Base-by-base conservation (phyloP, 305 asterid species). In the Striga hermonthica region DNA sequence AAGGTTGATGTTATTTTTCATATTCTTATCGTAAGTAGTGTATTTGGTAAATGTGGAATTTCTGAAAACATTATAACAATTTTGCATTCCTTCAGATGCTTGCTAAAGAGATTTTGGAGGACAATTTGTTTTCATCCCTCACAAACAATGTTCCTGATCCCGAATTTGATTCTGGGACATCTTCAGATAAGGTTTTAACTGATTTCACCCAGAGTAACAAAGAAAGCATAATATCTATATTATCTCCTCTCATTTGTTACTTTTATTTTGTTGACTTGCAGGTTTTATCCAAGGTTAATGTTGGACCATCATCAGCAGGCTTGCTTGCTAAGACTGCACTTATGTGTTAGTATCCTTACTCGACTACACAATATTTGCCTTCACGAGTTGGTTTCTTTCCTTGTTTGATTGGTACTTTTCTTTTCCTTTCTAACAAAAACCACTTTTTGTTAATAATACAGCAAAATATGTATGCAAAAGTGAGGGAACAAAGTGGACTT, bases 301-400 rank as follows among this genome's bases (percentile, higher is more conserved):
- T 94, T 58, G 95, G 98, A 67, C 96, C 98, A 45, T 81, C 96
- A 75, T 94, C 99, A 52, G 75, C 75, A 76, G 98, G 95, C 80
- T 83, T 87, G 81, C 82, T 91, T 48, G 91, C 91, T 62, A 94
- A 84, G 81, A 74, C 98, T 60, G 83, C 90, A 80, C 84, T 94
- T 76, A 84, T 86, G 95, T 94, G 99, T 94, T 67, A 75, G 92
- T 77, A 69, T 67, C 61, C 36, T 57, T 53, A 38, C 57, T 67
- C 54, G 36, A 55, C 58, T 50, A 68, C 67, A 9, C 61, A 34
- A 60, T 38, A 22, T 62, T 65, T 52, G 6, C 67, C 68, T 53
- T 34, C 6, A 14, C 4, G 9, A 16, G 4, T 52, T 65, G 31
- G 31, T 22, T 41, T 57, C 72, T 40, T 12, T 49, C 56, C 60